These are phyloP conservation scores for Serendipita sp. DNA, from an alignment of 768 basidiomycete genomes.

Conservation along the genomic window DNA sequence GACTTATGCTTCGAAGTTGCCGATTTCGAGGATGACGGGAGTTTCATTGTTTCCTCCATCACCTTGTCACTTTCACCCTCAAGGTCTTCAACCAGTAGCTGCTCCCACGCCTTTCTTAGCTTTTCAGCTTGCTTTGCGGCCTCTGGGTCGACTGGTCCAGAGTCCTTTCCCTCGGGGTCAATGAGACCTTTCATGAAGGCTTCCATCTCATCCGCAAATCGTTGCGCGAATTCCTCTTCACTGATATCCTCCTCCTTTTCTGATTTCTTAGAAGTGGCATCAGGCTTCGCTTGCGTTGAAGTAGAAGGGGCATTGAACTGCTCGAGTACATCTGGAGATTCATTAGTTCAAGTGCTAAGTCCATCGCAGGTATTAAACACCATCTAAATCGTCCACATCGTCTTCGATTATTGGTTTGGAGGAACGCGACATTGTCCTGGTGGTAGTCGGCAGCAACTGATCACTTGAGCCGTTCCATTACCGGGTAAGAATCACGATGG, in stretches of 20 bases:
- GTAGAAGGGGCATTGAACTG: conserved; percentile 21
- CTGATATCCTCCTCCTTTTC: conserved; percentile 14
- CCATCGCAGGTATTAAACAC: conserved; percentile 16
- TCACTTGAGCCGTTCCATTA: neutral
- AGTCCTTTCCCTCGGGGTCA: conserved; percentile 10
- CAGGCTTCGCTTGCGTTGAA: conserved; percentile 9
- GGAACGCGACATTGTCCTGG: neutral
- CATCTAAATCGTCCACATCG: conserved; percentile 56
- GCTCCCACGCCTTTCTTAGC: conserved; percentile 34
- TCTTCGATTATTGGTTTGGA: conserved; percentile 22
- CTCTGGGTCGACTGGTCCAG: conserved; percentile 8
- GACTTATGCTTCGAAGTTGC: conserved; percentile 11
- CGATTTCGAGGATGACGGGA: conserved; percentile 3
- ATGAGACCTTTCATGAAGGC: conserved; percentile 25
- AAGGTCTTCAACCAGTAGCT: conserved; percentile 50
- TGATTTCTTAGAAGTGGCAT: neutral
- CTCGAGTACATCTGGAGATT: conserved; percentile 30
- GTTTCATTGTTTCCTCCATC: neutral
- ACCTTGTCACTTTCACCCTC: conserved; percentile 18
- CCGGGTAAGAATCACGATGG: conserved; percentile 1
- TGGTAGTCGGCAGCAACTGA: neutral
- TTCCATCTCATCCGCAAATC: conserved; percentile 31
- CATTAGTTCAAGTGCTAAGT: conserved; percentile 3
- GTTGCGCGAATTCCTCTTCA: conserved; percentile 21
- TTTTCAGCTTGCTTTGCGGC: conserved; percentile 15